Conservation (phyloP, 148 eudicot species). For the Chenopodium berlandieri region DNA sequence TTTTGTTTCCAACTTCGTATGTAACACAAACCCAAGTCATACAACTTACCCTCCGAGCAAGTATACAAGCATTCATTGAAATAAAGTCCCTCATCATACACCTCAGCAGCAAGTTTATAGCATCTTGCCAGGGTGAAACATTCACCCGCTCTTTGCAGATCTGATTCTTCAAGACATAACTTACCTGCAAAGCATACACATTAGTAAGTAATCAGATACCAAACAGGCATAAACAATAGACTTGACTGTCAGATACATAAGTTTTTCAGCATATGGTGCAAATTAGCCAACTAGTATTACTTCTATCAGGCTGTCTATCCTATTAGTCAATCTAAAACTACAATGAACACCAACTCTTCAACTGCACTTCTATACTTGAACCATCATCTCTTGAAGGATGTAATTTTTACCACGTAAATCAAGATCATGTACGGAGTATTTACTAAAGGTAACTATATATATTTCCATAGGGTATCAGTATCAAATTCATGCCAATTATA, state of each 20-base stretch:
- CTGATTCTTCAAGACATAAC: slow-evolving; percentile 24
- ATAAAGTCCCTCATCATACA: slow-evolving; percentile 22
- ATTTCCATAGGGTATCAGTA: background rate
- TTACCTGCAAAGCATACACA: slow-evolving; percentile 16
- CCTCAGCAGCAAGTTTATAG: slow-evolving; percentile 37
- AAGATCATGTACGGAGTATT: background rate
- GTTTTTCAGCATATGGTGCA: background rate
- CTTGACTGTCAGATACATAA: background rate
- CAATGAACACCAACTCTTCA: background rate
- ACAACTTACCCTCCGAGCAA: slow-evolving; percentile 40
- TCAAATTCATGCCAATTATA: background rate
- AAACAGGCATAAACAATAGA: background rate
- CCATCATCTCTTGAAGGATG: background rate
- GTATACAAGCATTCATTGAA: slow-evolving; percentile 33
- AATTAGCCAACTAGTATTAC: background rate
- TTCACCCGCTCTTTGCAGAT: slow-evolving; percentile 35
- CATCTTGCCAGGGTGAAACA: slow-evolving; percentile 33
- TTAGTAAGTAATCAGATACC: background rate
- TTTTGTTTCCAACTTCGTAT: slow-evolving; percentile 31
- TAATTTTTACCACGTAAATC: background rate
- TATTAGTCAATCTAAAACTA: background rate
- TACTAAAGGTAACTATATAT: background rate
- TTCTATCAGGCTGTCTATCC: no score
- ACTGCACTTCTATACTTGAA: background rate
- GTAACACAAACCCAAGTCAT: slow-evolving; percentile 33